Conservation (phyloP, 805 yeast genomes). For the Kodamaea sagamina region DNA sequence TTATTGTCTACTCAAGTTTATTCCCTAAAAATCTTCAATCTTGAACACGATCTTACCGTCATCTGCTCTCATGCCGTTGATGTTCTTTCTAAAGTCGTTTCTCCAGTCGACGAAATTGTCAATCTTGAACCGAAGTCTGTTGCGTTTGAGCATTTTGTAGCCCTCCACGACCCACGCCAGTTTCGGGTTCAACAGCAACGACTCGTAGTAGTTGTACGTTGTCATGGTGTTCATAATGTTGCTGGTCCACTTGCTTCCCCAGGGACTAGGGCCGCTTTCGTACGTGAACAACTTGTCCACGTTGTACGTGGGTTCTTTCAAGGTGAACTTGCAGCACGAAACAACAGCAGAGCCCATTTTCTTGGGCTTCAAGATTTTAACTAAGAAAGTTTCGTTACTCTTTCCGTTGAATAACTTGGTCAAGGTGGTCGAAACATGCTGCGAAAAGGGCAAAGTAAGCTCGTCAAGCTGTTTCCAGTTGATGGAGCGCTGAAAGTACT, state of each 20-base stretch:
- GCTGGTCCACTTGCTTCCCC: constrained; percentile 39
- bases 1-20: too few relatives aligned
- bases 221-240: constrained; percentile 32
- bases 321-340: constrained; percentile 36
- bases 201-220: constrained; percentile 39
- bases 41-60: constrained; percentile 39
- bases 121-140: constrained; percentile 32
- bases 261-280: constrained; percentile 31
- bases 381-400: constrained; percentile 33
- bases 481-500: constrained; percentile 35
- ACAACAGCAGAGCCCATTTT: constrained; percentile 31
- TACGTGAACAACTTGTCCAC: constrained; percentile 30
- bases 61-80: constrained; percentile 25
- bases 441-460: constrained; percentile 30
- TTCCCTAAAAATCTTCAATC: constrained; percentile 37
- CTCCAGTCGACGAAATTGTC: constrained; percentile 42
- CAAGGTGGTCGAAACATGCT: constrained; percentile 19
- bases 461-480: constrained; percentile 32
- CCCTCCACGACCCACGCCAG: constrained; percentile 39
- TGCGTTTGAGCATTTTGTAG: constrained; percentile 25
- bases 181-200: constrained; percentile 27
- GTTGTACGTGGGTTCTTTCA: constrained; percentile 35
- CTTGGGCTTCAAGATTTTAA: constrained; percentile 41
- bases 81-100: constrained; percentile 30
- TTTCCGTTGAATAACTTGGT: constrained; percentile 29